Base-by-base conservation (phyloP, 2,329 filamentous ascomycete genomes). In the Simplicillium sp. region DNA sequence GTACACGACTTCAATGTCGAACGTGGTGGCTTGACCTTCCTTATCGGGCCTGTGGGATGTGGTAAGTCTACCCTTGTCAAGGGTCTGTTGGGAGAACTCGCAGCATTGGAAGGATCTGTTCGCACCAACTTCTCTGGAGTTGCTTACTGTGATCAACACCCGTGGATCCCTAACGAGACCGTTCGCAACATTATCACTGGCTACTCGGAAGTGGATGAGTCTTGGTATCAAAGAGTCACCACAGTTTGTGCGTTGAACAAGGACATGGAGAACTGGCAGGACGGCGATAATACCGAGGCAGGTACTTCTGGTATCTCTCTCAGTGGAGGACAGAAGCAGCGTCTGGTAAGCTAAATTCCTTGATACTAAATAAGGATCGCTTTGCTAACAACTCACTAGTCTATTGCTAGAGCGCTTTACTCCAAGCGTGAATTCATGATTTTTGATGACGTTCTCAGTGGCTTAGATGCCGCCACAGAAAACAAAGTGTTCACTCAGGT, bases 381-480 rank as follows among this genome's bases (percentile, higher is more conserved):
- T 25, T 5, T 25, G 20, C 20, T 25, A 25, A 25, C 9, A 25
- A 6, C 20, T 6, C 5, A 25, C 5, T 25, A 25, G 20, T 14
- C 34, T 6, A 47, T 68, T 3, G 65, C 65, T 2, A 53, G 65
- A 5, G 64, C 65, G 2, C 42, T 68, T 0, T 70, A 63, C 47
- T 50, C 58, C 13, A 44, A 52, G 14, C 48, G 48, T 8, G 42
- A 58, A 5, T 47, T 65, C 15, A 32, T 65, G 4, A 35, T 69
- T 3, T 39, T 68, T 3, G 65, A 69, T 46, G 64, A 68, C 38
- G 47, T 50, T 2, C 54, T 67, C 25, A 58, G 59, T 33, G 60
- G 52, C 8, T 48, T 66, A 1, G 63, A 66, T 46, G 49, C 56
- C 3, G 46, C 58, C 5, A 70, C 66, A 1, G 58, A 62, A 32